Percentiles rank a stretch among this genome's conserved stretches.
phyloP scores from a whole-genome alignment of 768 basidiomycete species.

The Myochromella boudieri region DNA sequence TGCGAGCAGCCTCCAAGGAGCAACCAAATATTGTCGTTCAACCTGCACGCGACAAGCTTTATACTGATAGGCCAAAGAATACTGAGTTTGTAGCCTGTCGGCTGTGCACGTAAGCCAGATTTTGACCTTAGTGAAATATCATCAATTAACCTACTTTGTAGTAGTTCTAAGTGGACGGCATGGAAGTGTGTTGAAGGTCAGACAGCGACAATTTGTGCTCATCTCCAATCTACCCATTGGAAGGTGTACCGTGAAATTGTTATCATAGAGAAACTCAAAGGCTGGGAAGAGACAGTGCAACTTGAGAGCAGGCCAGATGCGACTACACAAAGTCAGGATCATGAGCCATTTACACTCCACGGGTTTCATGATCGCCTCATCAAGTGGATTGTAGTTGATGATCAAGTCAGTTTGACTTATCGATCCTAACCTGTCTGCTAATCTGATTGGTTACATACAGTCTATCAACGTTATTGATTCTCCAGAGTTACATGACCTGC shows the following conservation, averaged over 20 bases:
- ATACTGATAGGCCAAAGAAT: not conserved
- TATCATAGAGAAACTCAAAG: slow-evolving; percentile 16
- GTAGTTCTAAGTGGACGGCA: not conserved
- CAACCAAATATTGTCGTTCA: too few species aligned
- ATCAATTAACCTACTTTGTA: too few species aligned
- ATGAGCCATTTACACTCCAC: slow-evolving; percentile 21
- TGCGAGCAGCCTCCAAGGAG: too few species aligned
- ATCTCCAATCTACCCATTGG: slow-evolving; percentile 20
- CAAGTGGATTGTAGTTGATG: slow-evolving; percentile 25
- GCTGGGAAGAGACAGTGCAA: slow-evolving; percentile 9
- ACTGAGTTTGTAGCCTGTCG: not conserved
- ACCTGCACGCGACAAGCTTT: not conserved
- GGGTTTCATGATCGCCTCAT: slow-evolving; percentile 20
- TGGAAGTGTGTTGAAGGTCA: slow-evolving; percentile 21
- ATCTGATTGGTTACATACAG: slow-evolving; percentile 11
- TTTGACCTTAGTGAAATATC: not conserved
- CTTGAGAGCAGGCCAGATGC: not conserved
- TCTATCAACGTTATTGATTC: slow-evolving; percentile 27
- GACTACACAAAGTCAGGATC: not conserved
- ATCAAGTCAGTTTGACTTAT: slow-evolving; percentile 6
- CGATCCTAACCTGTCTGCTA: not conserved
- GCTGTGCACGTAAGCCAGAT: not conserved
- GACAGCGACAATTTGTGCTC: slow-evolving; percentile 20
- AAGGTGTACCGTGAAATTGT: slow-evolving; percentile 14
- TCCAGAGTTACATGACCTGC: slow-evolving; percentile 24